Evolutionary conservation across 805 yeast genomes (phyloP), one percentile per base, ranked within the genome.

Genomic region (Suhomyces xylopsoci): DNA sequence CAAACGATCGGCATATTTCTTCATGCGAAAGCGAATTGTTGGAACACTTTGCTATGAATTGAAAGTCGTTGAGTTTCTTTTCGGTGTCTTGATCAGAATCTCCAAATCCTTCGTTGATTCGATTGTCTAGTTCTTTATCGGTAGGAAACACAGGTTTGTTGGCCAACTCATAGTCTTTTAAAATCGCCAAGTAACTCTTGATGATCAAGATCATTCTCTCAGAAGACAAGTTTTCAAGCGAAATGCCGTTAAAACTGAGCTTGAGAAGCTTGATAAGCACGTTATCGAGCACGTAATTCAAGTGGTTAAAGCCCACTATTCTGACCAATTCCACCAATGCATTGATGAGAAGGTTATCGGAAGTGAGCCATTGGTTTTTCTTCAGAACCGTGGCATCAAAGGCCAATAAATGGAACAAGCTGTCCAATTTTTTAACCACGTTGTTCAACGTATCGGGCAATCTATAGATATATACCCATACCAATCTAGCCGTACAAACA

Each of bases 401-500:
- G 22, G 92, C 72, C 42, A 88, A 66, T 4, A 81, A 55, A 47
- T 80, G 79, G 52, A 86, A 83, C 32, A 94, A 70, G 2, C 70
- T 62, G 53, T 87, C 96, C 48, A 94, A 75, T 51, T 85, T 86
- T 61, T 91, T 85, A 2, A 92, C 84, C 0, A 96, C 91, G 53
- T 88, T 86, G 64, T 93, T 94, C 59, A 93, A 71, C 0, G 97
- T 87, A 59, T 96, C 99, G 0, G 96, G 82, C 58, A 91, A 83
- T 56, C 98, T 76, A 67, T 85, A 90, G 22, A 91, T 71, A 64
- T 88, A 94, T 0, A 92, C 96, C 99, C 99, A 94, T 0, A 89
- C 69, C 30, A 96, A 73, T 53, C 97, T 73, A 0, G 96, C 79
- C 3, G 87, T 70, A 51, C 92, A 84, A 0, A 82, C 81, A 14